A percentile compares a stretch with the other conserved stretches of the same genome.
phyloP scores from a whole-genome alignment of 164 flowering plant species.

The Liriodendron chinense region DNA sequence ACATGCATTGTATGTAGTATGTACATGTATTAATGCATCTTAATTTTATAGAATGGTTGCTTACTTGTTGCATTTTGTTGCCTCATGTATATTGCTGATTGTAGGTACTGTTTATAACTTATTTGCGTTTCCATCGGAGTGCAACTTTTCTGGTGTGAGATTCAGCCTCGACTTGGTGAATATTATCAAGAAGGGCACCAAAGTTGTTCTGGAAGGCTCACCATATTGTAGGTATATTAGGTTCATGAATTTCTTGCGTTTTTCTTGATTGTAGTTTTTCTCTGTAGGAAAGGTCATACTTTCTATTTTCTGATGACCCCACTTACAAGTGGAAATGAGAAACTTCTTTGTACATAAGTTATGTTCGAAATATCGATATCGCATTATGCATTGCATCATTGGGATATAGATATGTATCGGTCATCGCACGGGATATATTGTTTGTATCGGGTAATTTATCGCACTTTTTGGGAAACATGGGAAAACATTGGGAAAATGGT shows the following conservation, averaged over 20 bases:
- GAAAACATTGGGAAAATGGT: too few species aligned
- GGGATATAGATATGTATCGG: too few species aligned
- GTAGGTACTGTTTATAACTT: conserved; percentile 68
- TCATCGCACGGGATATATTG: too few species aligned
- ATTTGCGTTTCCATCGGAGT: conserved; percentile 97
- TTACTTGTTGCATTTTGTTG: neutral
- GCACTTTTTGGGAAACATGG: too few species aligned
- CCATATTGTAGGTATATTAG: conserved; percentile 38
- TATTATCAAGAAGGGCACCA: conserved; percentile 50
- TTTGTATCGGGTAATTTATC: too few species aligned
- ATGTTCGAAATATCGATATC: too few species aligned
- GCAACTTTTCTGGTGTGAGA: conserved; percentile 89
- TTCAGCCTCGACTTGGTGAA: conserved; percentile 75
- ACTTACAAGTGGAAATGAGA: too few species aligned
- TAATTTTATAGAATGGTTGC: neutral
- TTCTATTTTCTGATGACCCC: too few species aligned
- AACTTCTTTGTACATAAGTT: too few species aligned
- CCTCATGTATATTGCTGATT: conserved; percentile 8
- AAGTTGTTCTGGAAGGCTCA: conserved; percentile 41
- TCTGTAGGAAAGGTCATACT: neutral
- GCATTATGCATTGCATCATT: too few species aligned
- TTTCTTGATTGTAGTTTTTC: neutral
- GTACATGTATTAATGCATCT: neutral
- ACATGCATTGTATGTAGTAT: neutral
- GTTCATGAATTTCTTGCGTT: neutral